A percentile compares a stretch with the other conserved stretches of the same genome.
phyloP scores from a whole-genome alignment of 176 grass and related monocot genomes.

The Oryza glaberrima region DNA sequence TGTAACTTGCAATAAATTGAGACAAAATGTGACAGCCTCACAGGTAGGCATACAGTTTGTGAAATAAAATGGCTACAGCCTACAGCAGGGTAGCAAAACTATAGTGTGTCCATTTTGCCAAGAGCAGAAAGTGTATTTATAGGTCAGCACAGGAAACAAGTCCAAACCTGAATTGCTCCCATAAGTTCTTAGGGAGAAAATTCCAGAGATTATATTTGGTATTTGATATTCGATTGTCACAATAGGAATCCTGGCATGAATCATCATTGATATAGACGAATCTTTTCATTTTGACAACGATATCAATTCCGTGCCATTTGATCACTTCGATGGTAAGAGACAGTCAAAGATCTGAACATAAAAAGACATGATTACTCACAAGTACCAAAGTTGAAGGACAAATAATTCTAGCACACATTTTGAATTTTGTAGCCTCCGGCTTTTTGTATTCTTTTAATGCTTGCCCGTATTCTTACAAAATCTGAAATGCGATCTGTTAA shows the following conservation, averaged over 20 bases:
- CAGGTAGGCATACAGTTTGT: background rate
- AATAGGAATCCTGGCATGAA: conserved; percentile 40
- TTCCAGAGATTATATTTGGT: conserved; percentile 89
- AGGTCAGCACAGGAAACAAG: conserved; percentile 4
- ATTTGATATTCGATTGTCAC: conserved; percentile 85
- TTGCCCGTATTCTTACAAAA: background rate
- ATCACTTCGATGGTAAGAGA: background rate
- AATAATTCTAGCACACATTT: background rate
- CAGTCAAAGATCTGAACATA: conserved; percentile 23
- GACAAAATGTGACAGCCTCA: background rate
- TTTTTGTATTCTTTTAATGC: background rate
- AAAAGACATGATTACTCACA: background rate
- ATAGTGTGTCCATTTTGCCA: background rate
- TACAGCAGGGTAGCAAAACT: background rate
- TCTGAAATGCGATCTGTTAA: background rate
- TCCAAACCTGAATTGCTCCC: conserved; percentile 93
- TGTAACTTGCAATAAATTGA: background rate
- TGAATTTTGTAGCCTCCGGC: background rate
- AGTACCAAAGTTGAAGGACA: background rate
- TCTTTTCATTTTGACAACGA: conserved; percentile 61
- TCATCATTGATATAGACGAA: conserved; percentile 85
- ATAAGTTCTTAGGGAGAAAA: conserved; percentile 88
- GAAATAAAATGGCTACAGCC: conserved; percentile 1
- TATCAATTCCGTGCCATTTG: conserved; percentile 37
- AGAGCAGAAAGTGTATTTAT: background rate